Conservation (phyloP, 1,284 basidiomycete genomes). For the Taiwanofungus camphoratus region DNA sequence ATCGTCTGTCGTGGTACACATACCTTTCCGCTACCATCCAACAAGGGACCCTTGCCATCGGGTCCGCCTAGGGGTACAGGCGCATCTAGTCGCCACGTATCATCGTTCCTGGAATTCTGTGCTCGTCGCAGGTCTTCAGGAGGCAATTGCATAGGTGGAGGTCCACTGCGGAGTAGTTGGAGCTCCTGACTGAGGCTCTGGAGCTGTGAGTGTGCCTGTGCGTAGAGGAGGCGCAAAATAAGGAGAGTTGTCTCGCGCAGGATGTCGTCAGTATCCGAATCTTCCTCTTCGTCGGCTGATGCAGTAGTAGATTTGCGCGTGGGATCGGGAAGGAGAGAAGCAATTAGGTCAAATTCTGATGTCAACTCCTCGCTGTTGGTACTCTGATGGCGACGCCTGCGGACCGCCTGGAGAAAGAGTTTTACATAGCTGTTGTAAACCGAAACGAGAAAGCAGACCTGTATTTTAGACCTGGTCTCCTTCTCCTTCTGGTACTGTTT, state of each 20-base stretch:
- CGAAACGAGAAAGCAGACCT: slow-evolving; percentile 39
- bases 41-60: slow-evolving; percentile 57
- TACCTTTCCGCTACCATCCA: slow-evolving; percentile 76
- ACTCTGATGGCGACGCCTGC: slow-evolving; percentile 43
- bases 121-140: no score
- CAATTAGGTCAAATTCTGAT: slow-evolving; percentile 54
- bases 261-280: slow-evolving; percentile 56
- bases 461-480: slow-evolving; percentile 63
- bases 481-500: slow-evolving; percentile 83
- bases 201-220: slow-evolving; percentile 64
- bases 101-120: slow-evolving; percentile 38
- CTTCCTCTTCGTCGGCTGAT: slow-evolving; percentile 49
- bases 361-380: slow-evolving; percentile 27
- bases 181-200: slow-evolving; percentile 71
- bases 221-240: slow-evolving; percentile 70
- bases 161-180: slow-evolving; percentile 61
- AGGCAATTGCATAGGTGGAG: no score
- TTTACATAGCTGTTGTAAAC: not conserved
- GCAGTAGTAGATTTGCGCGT: slow-evolving; percentile 21
- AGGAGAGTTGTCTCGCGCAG: slow-evolving; percentile 64
- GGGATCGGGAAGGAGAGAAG: slow-evolving; percentile 49
- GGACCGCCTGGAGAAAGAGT: slow-evolving; percentile 38
- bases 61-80: slow-evolving; percentile 30
- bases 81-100: slow-evolving; percentile 77
- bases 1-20: no score